These are phyloP conservation scores for Emericellopsis atlantica DNA, from an alignment of 2,329 filamentous ascomycete species.

Conservation along the genomic window DNA sequence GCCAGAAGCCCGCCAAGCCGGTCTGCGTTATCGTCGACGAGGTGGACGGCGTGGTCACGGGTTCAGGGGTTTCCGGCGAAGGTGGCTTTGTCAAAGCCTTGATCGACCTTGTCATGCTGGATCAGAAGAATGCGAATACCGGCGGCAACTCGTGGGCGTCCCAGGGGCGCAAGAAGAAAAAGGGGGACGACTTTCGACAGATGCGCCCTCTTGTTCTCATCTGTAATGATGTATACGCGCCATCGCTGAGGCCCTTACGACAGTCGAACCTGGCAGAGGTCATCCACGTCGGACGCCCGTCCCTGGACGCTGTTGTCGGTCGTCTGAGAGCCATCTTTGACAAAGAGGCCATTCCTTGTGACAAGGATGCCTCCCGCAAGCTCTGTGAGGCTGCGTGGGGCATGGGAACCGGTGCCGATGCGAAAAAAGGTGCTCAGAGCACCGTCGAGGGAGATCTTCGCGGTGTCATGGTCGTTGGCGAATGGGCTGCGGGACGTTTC, in stretches of 20 bases:
- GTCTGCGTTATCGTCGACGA: constrained; percentile 94
- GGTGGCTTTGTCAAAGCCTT: constrained; percentile 92
- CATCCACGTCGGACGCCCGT: constrained; percentile 81
- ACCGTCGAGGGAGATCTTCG: constrained; percentile 63
- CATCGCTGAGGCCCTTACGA: constrained; percentile 75
- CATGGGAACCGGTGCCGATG: constrained; percentile 59
- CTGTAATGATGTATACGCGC: constrained; percentile 94
- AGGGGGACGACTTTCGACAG: constrained; percentile 76
- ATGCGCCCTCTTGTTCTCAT: constrained; percentile 84
- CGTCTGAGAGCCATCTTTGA: constrained; percentile 77
- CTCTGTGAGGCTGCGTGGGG: constrained; percentile 78
- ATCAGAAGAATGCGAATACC: constrained; percentile 57
- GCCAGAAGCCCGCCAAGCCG: constrained; percentile 65
- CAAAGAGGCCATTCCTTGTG: constrained; percentile 77
- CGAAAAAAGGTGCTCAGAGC: constrained; percentile 53
- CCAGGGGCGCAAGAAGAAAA: constrained; percentile 43
- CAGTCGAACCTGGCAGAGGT: constrained; percentile 78
- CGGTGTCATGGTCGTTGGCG: constrained; percentile 73
- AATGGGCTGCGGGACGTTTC: constrained; percentile 71
- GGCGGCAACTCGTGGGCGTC: not conserved
- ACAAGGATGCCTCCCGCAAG: constrained; percentile 77
- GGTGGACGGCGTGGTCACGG: constrained; percentile 84
- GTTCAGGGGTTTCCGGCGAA: constrained; percentile 66
- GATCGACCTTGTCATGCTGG: constrained; percentile 76
- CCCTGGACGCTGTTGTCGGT: constrained; percentile 71